Evolutionary conservation across 1,284 basidiomycete genomes (phyloP).

Genomic region (Butyriboletus pseudospeciosus): DNA sequence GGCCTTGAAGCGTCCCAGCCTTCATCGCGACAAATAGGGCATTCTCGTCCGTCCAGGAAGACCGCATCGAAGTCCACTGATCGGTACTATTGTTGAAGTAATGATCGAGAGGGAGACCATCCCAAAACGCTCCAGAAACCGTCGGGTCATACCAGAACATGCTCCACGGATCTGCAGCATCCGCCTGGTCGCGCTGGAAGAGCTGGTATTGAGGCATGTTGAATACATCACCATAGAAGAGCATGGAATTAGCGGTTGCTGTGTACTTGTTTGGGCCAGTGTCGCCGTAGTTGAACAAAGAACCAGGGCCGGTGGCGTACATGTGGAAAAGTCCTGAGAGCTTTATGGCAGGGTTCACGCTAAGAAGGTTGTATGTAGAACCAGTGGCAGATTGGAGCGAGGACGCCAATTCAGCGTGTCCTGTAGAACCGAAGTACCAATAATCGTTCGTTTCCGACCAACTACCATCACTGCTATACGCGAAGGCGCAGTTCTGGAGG

Average conservation of each 20-base stretch:
- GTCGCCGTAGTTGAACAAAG: conserved; percentile 90
- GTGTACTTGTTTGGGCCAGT: conserved; percentile 95
- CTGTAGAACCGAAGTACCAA: conserved; percentile 94
- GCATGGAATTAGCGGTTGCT: conserved; percentile 71
- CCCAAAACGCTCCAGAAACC: conserved; percentile 87
- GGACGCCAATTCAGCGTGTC: conserved; percentile 87
- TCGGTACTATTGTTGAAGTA: conserved; percentile 69
- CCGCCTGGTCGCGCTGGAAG: conserved; percentile 89
- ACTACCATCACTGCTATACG: conserved; percentile 72
- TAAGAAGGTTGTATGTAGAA: conserved; percentile 71
- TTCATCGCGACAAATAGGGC: conserved; percentile 87
- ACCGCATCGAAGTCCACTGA: conserved; percentile 90
- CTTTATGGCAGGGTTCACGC: conserved; percentile 65
- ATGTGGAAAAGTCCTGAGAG: conserved; percentile 88
- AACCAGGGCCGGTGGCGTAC: conserved; percentile 80
- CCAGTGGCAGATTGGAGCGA: conserved; percentile 85
- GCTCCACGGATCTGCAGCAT: conserved; percentile 87
- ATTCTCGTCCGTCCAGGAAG: conserved; percentile 85
- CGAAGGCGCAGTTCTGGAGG: conserved; percentile 70
- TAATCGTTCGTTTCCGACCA: conserved; percentile 97
- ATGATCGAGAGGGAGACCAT: conserved; percentile 75
- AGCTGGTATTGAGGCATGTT: conserved; percentile 72
- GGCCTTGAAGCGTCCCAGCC: conserved; percentile 69
- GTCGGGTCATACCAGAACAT: conserved; percentile 98
- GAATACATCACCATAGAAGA: conserved; percentile 69